Base-by-base conservation (phyloP, 768 basidiomycete species). In the Boletus tylopilopsis region DNA sequence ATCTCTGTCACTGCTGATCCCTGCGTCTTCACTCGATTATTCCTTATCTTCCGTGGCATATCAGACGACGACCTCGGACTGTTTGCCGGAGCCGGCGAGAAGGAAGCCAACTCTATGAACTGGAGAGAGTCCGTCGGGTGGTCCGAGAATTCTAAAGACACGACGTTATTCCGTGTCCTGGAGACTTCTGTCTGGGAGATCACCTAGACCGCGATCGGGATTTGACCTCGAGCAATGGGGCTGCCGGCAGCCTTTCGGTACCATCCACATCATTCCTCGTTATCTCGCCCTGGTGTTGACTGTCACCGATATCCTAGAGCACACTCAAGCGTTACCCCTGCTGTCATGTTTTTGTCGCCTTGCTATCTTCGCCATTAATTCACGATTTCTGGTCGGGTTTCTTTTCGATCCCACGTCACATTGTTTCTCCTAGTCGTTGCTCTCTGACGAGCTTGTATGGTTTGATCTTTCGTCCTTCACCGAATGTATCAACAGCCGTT, bases 21-120 rank as follows among this genome's bases (percentile, higher is more conserved):
- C 21, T 90, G 88, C 61, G 73, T 86, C 50, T 91, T 90, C 65
- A 92, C 87, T 8, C 82, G 90, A 25, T 70, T 93, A 21, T 93
- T 93, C 74, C 77, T 93, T 50, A 90, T 93, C 67, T 91, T 85
- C 71, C 82, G 90, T 22, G 90, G 90, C 1, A 68, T 93, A 27
- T 78, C 76, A 18, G 90, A 92, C 54, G 90, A 92, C 48, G 90
- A 93, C 54, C 71, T 88, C 49, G 79, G 79, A 18, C 64, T 81
- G 34, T 91, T 91, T 64, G 80, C 82, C 6, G 84, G 80, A 18
- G 82, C 88, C 2, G 88, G 90, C 11, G 90, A 90, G 70, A 92
- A 92, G 68, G 90, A 91, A 64, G 90, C 90, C 25, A 87, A 88
- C 53, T 69, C 74, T 10, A 77, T 78, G 58, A 90, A 91, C 68